Conservation (phyloP, 345 rosid species). For the Brassica incana region DNA sequence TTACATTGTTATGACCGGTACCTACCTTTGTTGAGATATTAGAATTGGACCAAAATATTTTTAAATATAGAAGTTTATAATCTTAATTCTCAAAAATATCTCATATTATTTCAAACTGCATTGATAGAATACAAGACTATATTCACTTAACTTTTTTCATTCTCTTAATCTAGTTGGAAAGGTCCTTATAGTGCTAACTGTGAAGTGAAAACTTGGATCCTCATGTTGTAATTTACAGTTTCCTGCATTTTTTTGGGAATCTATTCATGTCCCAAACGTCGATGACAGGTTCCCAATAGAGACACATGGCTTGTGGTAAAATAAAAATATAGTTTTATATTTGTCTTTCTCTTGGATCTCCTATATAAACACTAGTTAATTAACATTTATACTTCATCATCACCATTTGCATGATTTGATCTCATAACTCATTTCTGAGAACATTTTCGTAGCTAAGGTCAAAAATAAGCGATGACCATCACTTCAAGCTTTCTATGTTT, state of each 20-base stretch:
- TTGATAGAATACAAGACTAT: neutral
- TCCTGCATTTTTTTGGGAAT: slow-evolving; percentile 5
- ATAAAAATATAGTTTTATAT: neutral
- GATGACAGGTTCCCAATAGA: slow-evolving; percentile 28
- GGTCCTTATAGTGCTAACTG: slow-evolving; percentile 1
- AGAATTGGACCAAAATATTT: neutral
- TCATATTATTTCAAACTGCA: neutral
- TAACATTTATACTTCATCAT: slow-evolving; percentile 1
- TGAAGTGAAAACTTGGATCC: slow-evolving; percentile 33
- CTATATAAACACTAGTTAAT: slow-evolving; percentile 17
- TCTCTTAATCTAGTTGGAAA: neutral
- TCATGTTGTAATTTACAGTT: slow-evolving; percentile 17
- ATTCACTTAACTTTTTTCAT: neutral
- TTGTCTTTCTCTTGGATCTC: slow-evolving; percentile 2
- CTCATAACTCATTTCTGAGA: neutral
- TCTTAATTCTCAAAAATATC: neutral
- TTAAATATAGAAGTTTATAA: neutral
- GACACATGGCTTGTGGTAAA: slow-evolving; percentile 29
- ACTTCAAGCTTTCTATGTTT: slow-evolving; percentile 33
- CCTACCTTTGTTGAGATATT: neutral
- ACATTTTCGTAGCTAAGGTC: slow-evolving; percentile 1
- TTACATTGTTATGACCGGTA: neutral
- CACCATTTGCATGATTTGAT: neutral
- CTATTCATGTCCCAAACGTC: slow-evolving; percentile 19
- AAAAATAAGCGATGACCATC: slow-evolving; percentile 22